A percentile compares a stretch with the other conserved stretches of the same genome.
These are phyloP conservation scores for Monosporozyma aerobia DNA, from an alignment of 805 yeast species.

Conservation along the genomic window DNA sequence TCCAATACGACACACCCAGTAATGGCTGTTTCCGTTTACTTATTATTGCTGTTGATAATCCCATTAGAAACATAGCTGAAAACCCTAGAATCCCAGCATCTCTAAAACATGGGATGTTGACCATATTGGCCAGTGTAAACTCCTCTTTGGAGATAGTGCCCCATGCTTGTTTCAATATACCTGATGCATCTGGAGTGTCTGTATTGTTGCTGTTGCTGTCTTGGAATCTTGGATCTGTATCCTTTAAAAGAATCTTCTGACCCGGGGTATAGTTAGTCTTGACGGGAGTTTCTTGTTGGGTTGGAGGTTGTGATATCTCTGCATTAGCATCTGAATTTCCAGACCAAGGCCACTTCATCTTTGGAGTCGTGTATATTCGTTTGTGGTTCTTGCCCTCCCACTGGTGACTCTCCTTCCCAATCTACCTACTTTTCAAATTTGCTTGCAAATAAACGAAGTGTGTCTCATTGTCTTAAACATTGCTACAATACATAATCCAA, in stretches of 20 bases:
- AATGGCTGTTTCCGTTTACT: background rate
- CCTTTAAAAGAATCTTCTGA: conserved; percentile 32
- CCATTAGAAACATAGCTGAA: conserved; percentile 62
- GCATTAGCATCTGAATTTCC: background rate
- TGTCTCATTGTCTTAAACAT: background rate
- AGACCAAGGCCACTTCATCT: background rate
- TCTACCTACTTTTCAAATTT: background rate
- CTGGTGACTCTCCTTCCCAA: background rate
- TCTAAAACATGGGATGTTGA: conserved; percentile 66
- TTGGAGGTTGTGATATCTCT: background rate
- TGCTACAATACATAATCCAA: too few species aligned
- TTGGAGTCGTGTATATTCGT: background rate
- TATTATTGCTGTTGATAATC: conserved; percentile 27
- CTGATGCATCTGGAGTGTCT: conserved; percentile 12
- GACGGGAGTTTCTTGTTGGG: background rate
- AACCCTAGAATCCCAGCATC: conserved; percentile 67
- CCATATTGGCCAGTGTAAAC: conserved; percentile 42
- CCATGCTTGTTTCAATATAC: conserved; percentile 29
- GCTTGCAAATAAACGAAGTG: too few species aligned
- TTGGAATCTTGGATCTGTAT: conserved; percentile 34
- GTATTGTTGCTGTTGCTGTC: conserved; percentile 11
- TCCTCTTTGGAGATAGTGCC: conserved; percentile 38
- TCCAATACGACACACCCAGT: conserved; percentile 2
- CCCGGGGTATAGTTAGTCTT: conserved; percentile 24
- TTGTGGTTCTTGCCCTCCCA: background rate